Evolutionary conservation across 2,329 filamentous ascomycete species (phyloP).

Genomic region (Colletotrichum cereale): DNA sequence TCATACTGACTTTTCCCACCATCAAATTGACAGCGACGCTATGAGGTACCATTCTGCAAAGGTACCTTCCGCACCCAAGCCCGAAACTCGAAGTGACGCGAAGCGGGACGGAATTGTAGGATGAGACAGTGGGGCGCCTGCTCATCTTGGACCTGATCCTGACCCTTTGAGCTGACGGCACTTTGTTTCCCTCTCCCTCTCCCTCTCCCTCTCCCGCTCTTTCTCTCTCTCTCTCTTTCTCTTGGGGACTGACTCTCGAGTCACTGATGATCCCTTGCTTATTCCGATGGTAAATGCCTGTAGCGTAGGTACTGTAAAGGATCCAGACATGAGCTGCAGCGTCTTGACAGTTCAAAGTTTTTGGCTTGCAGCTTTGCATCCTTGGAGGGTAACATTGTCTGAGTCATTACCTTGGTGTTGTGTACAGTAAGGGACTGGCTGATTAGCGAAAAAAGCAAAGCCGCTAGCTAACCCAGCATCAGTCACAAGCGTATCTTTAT

Average conservation of each 20-base stretch:
- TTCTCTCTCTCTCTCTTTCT: neutral
- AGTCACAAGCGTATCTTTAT: conserved; percentile 8
- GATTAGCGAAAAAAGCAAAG: neutral
- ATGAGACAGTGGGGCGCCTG: conserved; percentile 32
- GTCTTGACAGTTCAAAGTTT: neutral
- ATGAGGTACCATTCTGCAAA: conserved; percentile 19
- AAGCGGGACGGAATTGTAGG: conserved; percentile 36
- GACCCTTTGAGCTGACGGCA: conserved; percentile 21
- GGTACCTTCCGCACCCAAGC: conserved; percentile 31
- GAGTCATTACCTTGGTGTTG: neutral
- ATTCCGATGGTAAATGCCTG: neutral
- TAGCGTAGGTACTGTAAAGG: neutral
- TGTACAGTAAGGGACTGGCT: neutral
- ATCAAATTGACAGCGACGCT: neutral
- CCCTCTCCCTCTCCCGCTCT: neutral
- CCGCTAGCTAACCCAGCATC: neutral
- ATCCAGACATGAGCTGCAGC: conserved; percentile 17
- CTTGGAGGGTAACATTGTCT: no score
- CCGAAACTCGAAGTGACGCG: conserved; percentile 40
- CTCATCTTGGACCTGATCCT: neutral
- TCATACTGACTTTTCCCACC: neutral
- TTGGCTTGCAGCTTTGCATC: conserved; percentile 12
- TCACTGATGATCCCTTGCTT: conserved; percentile 17
- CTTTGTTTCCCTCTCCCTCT: conserved; percentile 3
- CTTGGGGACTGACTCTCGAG: neutral